Base-by-base conservation (phyloP, 2,329 filamentous ascomycete species). In the Allantophomopsis lycopodina region DNA sequence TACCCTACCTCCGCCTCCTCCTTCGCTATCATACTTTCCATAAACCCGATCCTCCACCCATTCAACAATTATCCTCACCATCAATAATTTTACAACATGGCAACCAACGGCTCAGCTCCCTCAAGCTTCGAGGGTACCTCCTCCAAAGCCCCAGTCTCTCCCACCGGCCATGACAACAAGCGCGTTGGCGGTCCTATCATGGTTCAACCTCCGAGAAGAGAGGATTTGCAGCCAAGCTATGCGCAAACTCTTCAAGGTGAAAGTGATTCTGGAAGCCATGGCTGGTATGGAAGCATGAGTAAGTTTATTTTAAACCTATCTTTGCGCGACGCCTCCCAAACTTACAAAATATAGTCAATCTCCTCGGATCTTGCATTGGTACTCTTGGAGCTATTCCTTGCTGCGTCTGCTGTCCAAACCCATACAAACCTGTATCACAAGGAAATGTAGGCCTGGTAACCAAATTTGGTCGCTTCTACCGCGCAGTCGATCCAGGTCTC, bases 361-460 rank as follows among this genome's bases (percentile, higher is more conserved):
- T 65, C 13, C 64, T 96, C 7, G 91, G 91, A 47, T 58, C 71
- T 39, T 66, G 72, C 51, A 69, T 95, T 40, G 91, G 91, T 50
- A 82, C 76, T 35, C 55, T 83, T 16, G 91, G 91, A 38, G 87
- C 91, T 14, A 71, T 96, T 49, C 91, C 91, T 4, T 94, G 88
- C 76, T 94, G 88, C 60, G 64, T 94, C 57, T 68, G 79, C 63
- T 95, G 83, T 66, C 91, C 91, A 37, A 98, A 98, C 64, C 91
- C 89, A 2, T 96, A 88, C 73, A 94, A 93, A 67, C 79, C 77
- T 36, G 89, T 98, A 43, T 67, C 73, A 41, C 91, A 96, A 65
- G 91, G 91, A 52, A 88, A 94, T 51, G 91, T 98, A 37, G 91
- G 91, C 44, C 73, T 98, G 35, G 81, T 98, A 57, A 94, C 88